These are phyloP conservation scores for Sanghuangporus baumii DNA, from an alignment of 1,284 basidiomycete species.

Conservation along the genomic window DNA sequence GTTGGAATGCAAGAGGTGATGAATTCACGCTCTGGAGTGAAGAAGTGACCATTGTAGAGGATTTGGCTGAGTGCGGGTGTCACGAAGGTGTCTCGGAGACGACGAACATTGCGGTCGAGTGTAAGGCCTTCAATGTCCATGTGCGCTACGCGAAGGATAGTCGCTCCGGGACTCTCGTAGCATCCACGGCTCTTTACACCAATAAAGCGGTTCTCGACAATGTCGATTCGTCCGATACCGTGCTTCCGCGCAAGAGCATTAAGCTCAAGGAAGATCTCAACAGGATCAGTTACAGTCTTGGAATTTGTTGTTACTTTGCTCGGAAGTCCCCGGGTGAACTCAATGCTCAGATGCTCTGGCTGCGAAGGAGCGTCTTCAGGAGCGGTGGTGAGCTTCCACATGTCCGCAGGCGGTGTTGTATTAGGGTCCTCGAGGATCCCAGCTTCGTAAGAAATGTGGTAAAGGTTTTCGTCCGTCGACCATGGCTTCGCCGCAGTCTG, in stretches of 20 bases:
- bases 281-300: conserved; percentile 80
- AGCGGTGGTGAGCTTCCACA: conserved; percentile 96
- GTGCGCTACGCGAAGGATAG: conserved; percentile 93
- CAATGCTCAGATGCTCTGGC: conserved; percentile 80
- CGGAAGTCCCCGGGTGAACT: conserved; percentile 85
- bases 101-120: conserved; percentile 94
- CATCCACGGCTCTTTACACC: conserved; percentile 98
- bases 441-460: conserved; percentile 99
- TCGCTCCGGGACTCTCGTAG: conserved; percentile 96
- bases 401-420: conserved; percentile 92
- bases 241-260: conserved; percentile 93
- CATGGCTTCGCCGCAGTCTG: conserved; percentile 98
- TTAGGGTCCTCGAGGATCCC: conserved; percentile 98
- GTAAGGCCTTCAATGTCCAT: conserved; percentile 97
- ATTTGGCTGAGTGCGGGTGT: conserved; percentile 88
- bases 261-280: conserved; percentile 91
- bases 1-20: conserved; percentile 84
- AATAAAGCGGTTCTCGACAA: conserved; percentile 99
- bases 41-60: conserved; percentile 96
- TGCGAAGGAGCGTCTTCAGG: conserved; percentile 79
- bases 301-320: conserved; percentile 63
- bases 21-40: conserved; percentile 97
- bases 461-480: conserved; percentile 98
- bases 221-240: conserved; percentile 95
- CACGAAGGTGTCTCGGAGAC: conserved; percentile 91